Conservation (phyloP, 495 filamentous ascomycete species). For the Lindgomyces ingoldianus region DNA sequence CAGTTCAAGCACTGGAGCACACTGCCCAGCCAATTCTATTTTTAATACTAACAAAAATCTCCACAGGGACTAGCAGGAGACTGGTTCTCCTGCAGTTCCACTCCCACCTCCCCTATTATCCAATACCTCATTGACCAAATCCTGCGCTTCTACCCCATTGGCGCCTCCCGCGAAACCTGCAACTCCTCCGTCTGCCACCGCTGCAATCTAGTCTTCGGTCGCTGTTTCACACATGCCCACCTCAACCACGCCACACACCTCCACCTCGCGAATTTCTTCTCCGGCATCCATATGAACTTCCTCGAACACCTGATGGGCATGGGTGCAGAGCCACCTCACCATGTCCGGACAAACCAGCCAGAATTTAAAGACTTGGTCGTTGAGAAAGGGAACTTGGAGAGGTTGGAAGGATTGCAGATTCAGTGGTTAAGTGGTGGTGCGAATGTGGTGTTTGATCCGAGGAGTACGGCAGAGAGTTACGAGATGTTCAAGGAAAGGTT, state of each 20-base stretch:
- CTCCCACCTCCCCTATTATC: slow-evolving; percentile 51
- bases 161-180: slow-evolving; percentile 59
- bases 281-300: slow-evolving; percentile 61
- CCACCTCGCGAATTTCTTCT: slow-evolving; percentile 62
- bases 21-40: no score
- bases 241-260: slow-evolving; percentile 65
- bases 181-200: slow-evolving; percentile 64
- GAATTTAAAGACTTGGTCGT: slow-evolving; percentile 47
- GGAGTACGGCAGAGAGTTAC: slow-evolving; percentile 60
- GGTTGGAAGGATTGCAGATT: slow-evolving; percentile 59
- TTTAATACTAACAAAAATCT: no score
- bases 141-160: slow-evolving; percentile 60
- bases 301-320: slow-evolving; percentile 60
- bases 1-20: no score
- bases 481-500: slow-evolving; percentile 58
- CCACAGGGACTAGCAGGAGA: no score
- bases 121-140: slow-evolving; percentile 58
- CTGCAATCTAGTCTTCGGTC: slow-evolving; percentile 59
- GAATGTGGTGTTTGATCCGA: slow-evolving; percentile 62
- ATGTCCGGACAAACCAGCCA: slow-evolving; percentile 53
- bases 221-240: slow-evolving; percentile 62
- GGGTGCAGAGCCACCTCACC: slow-evolving; percentile 50
- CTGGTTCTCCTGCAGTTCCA: slow-evolving; percentile 58
- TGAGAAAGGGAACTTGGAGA: slow-evolving; percentile 47
- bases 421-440: slow-evolving; percentile 59